Base-by-base conservation (phyloP, 2,329 filamentous ascomycete species). In the Parascedosporium putredinis region DNA sequence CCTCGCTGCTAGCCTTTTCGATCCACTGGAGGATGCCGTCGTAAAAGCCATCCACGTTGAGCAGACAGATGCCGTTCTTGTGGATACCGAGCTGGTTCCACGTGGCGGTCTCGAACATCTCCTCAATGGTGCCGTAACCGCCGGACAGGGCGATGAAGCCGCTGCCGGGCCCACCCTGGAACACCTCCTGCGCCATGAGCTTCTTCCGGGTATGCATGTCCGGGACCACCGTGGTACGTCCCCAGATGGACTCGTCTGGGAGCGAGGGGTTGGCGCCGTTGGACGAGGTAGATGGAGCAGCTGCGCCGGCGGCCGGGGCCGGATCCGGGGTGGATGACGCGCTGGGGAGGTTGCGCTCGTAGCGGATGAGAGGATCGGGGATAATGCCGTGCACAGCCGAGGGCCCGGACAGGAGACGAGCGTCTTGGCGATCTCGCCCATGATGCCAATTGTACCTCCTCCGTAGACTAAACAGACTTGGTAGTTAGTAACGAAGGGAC, bases 61-160 rank as follows among this genome's bases (percentile, higher is more conserved):
- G 79, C 45, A 96, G 71, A 49, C 91, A 82, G 43, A 97, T 82
- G 3, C 85, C 86, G 46, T 77, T 74, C 58, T 75, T 75, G 67
- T 97, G 93, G 56, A 98, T 97, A 1, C 93, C 91, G 46, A 98
- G 70, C 70, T 97, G 93, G 66, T 96, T 97, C 90, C 93, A 98
- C 9, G 88, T 94, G 23, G 82, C 83, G 2, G 88, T 81, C 70
- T 94, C 88, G 67, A 95, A 89, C 62, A 98, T 76, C 74, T 98
- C 93, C 71, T 98, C 93, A 63, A 97, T 77, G 2, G 93, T 98
- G 18, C 93, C 93, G 66, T 91, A 98, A 1, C 93, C 93, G 40
- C 91, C 91, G 50, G 79, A 81, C 52, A 98, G 71, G 24, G 89
- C 89, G 36, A 98, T 81, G 68, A 98, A 98, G 10, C 91, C 91